A percentile compares a stretch with the other conserved stretches of the same genome.
These are phyloP conservation scores for Carex littledalei DNA, from an alignment of 176 grass and related monocot genomes.

Conservation along the genomic window DNA sequence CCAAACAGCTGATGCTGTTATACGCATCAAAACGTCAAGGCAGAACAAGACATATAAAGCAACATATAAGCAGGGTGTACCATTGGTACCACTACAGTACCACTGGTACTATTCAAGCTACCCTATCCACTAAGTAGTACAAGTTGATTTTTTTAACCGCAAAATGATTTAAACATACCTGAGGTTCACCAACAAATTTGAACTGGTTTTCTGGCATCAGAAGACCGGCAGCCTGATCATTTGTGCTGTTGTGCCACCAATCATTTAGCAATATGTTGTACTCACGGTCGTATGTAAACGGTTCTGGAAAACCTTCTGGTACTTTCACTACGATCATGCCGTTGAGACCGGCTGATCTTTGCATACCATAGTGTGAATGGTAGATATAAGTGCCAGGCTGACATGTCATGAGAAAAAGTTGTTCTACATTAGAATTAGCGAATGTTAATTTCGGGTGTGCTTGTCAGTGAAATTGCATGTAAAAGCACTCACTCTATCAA, in stretches of 20 bases:
- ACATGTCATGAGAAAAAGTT: not conserved
- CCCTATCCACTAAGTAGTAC: too few relatives aligned
- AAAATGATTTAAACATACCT: slow-evolving; percentile 15
- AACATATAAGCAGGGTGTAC: too few relatives aligned
- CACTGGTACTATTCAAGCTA: too few relatives aligned
- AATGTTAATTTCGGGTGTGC: not conserved
- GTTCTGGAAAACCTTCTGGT: slow-evolving; percentile 21
- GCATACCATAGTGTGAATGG: slow-evolving; percentile 90
- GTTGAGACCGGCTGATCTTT: slow-evolving; percentile 74
- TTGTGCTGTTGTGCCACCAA: slow-evolving; percentile 83
- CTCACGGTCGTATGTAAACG: slow-evolving; percentile 58
- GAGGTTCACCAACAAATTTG: slow-evolving; percentile 58
- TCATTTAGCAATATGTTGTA: slow-evolving; percentile 67
- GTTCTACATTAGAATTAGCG: not conserved
- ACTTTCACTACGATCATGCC: slow-evolving; percentile 51
- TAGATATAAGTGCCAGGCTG: slow-evolving; percentile 61
- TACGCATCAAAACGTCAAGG: too few relatives aligned
- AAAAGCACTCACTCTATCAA: slow-evolving; percentile 52
- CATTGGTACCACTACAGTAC: too few relatives aligned
- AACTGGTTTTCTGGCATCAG: slow-evolving; percentile 25
- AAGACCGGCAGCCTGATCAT: slow-evolving; percentile 64
- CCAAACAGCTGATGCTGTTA: too few relatives aligned
- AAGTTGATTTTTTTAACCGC: not conserved
- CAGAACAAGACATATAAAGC: too few relatives aligned
- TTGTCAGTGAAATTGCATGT: not conserved